A percentile compares a stretch with the other conserved stretches of the same genome.
Conservation (phyloP, 2,329 filamentous ascomycete species). For the Emmonsiellopsis sp. region DNA sequence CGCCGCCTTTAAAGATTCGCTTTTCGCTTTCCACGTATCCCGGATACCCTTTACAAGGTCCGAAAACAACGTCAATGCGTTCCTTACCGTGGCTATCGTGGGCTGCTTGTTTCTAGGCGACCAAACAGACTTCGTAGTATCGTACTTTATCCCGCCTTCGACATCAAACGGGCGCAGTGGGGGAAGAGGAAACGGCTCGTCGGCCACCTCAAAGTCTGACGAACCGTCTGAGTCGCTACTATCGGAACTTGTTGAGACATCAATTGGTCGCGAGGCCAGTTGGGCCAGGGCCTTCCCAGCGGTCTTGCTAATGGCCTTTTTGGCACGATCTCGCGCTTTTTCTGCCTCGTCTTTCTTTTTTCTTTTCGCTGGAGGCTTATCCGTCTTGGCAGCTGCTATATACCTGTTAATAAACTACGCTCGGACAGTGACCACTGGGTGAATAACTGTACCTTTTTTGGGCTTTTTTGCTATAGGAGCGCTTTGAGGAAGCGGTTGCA, state of each 20-base stretch:
- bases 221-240: conserved; percentile 44
- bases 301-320: conserved; percentile 3
- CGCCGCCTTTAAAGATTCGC: conserved; percentile 47
- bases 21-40: conserved; percentile 53
- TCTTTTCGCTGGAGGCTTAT: conserved; percentile 8
- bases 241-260: conserved; percentile 38
- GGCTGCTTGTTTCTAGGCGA: conserved; percentile 44
- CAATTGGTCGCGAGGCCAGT: conserved; percentile 20
- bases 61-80: conserved; percentile 48
- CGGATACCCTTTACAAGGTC: conserved; percentile 51
- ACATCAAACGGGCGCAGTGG: conserved; percentile 43
- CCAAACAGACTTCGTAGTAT: conserved; percentile 55
- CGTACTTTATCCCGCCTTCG: conserved; percentile 47
- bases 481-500: not conserved
- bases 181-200: conserved; percentile 47
- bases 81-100: conserved; percentile 44
- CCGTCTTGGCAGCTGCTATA: conserved; percentile 6
- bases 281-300: conserved; percentile 18
- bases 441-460: not conserved
- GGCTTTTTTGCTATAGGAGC: not conserved
- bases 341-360: conserved; percentile 9
- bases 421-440: not conserved
- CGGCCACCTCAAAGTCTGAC: conserved; percentile 43
- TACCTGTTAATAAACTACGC: not conserved
- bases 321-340: conserved; percentile 2